Evolutionary conservation across 768 basidiomycete genomes (phyloP).

Genomic region (Amanita fuliginea): DNA sequence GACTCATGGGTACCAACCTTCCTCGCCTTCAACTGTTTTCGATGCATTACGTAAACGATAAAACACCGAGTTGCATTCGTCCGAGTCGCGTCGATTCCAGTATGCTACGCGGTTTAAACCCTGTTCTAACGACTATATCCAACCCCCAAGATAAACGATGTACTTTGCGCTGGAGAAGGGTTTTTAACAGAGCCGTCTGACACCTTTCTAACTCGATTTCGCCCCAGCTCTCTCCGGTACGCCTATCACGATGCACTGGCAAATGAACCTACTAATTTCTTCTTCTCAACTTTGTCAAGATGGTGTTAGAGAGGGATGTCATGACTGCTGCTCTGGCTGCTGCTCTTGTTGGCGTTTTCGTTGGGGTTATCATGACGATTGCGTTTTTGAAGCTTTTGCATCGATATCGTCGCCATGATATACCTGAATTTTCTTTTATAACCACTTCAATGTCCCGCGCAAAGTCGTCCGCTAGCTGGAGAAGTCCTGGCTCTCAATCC

Average conservation of each 20-base stretch:
- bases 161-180: background rate
- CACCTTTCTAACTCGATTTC: background rate
- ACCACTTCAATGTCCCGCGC: background rate
- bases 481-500: background rate
- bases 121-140: background rate
- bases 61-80: too few relatives aligned
- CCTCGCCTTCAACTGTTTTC: too few relatives aligned
- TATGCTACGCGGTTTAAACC: background rate
- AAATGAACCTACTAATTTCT: background rate
- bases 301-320: background rate
- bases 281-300: background rate
- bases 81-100: too few relatives aligned
- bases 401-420: background rate
- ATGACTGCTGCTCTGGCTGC: background rate
- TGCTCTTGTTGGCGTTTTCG: background rate
- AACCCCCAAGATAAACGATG: background rate
- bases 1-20: too few relatives aligned
- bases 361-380: background rate
- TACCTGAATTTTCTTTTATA: background rate
- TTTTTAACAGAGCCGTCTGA: conserved; percentile 1
- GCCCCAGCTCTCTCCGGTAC: background rate
- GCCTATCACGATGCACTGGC: background rate
- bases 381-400: background rate
- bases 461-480: background rate
- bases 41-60: too few relatives aligned